These are phyloP conservation scores for Torulaspora quercuum DNA, from an alignment of 805 yeast species.

Conservation along the genomic window DNA sequence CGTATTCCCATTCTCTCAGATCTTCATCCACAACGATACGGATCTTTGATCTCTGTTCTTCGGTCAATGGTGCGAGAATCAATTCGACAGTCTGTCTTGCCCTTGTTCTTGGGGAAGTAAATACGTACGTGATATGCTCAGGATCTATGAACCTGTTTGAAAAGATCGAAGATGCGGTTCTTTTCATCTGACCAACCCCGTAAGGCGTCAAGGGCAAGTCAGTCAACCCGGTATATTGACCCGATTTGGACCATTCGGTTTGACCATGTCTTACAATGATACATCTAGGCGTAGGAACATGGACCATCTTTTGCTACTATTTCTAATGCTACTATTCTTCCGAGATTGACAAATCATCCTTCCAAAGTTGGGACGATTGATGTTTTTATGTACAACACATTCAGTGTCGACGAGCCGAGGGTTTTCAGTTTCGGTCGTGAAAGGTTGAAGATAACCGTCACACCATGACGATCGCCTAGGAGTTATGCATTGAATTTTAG, in stretches of 20 bases:
- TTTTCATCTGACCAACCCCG: slow-evolving; percentile 72
- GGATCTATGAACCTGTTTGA: slow-evolving; percentile 61
- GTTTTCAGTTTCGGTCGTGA: too few relatives aligned
- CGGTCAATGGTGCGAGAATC: slow-evolving; percentile 49
- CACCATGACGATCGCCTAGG: too few relatives aligned
- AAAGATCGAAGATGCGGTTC: slow-evolving; percentile 69
- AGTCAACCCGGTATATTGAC: slow-evolving; percentile 85
- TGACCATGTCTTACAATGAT: slow-evolving; percentile 81
- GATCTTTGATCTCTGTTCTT: slow-evolving; percentile 42
- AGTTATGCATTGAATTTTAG: too few relatives aligned
- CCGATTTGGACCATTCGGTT: slow-evolving; percentile 93
- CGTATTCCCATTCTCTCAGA: slow-evolving; percentile 93
- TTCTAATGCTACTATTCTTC: too few relatives aligned
- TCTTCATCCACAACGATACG: slow-evolving; percentile 57
- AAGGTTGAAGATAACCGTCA: too few relatives aligned
- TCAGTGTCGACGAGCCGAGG: too few relatives aligned
- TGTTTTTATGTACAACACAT: too few relatives aligned
- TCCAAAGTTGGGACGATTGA: too few relatives aligned
- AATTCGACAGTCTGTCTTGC: slow-evolving; percentile 73
- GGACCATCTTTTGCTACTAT: slow-evolving; percentile 16
- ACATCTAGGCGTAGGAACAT: slow-evolving; percentile 57
- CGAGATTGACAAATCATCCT: too few relatives aligned
- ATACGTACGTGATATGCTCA: slow-evolving; percentile 54
- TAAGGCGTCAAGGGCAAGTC: slow-evolving; percentile 74
- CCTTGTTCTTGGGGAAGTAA: slow-evolving; percentile 77